Conservation (phyloP, 768 basidiomycete species). For the Collybia nuda region DNA sequence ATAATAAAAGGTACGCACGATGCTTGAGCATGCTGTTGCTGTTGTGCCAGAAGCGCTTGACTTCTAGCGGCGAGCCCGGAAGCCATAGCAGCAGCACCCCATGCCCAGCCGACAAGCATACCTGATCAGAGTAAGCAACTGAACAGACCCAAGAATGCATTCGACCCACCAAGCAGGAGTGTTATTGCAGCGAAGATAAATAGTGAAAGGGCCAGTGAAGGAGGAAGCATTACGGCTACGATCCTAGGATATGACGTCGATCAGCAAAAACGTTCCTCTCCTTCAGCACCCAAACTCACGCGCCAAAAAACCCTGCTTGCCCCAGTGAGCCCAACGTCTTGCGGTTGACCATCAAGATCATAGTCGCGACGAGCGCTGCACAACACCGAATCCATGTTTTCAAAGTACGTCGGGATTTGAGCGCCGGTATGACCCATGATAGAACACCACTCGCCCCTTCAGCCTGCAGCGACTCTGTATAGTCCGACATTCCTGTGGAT, state of each 20-base stretch:
- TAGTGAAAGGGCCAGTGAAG: constrained; percentile 35
- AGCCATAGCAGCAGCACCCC: constrained; percentile 44
- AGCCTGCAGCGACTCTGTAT: constrained; percentile 2
- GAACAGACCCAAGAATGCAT: background rate
- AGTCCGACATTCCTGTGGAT: constrained; percentile 10
- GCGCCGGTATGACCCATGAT: constrained; percentile 32
- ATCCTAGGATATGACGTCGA: constrained; percentile 22
- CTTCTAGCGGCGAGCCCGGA: constrained; percentile 35
- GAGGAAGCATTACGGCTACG: constrained; percentile 37
- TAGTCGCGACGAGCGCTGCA: constrained; percentile 25
- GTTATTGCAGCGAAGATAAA: constrained; percentile 33
- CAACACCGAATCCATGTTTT: constrained; percentile 42
- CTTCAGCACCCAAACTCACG: constrained; percentile 20
- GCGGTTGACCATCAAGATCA: constrained; percentile 34
- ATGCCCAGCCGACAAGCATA: constrained; percentile 47
- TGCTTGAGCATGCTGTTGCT: constrained; percentile 30
- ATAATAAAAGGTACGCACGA: constrained; percentile 25
- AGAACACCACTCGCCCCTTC: constrained; percentile 17
- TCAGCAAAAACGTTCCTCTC: too few species aligned
- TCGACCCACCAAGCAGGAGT: constrained; percentile 29
- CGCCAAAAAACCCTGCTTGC: constrained; percentile 39
- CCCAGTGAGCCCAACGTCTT: constrained; percentile 35
- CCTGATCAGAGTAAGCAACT: constrained; percentile 17
- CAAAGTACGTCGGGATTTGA: constrained; percentile 29
- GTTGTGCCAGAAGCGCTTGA: constrained; percentile 29